Conservation (phyloP, 1,284 basidiomycete genomes). For the Tremellales sp. region DNA sequence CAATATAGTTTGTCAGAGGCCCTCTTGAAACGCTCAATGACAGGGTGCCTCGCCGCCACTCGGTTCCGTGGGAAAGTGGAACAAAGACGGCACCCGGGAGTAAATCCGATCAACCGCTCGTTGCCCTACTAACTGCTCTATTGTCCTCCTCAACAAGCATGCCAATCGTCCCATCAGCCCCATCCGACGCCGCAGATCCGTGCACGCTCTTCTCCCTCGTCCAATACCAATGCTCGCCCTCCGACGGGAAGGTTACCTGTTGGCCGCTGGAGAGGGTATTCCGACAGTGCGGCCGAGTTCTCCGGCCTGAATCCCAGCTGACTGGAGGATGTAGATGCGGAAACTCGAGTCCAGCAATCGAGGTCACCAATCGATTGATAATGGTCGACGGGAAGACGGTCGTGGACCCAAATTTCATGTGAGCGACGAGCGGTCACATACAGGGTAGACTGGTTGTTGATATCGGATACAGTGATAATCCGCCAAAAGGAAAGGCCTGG, state of each 20-base stretch:
- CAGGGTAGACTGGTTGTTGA: no score
- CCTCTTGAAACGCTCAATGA: no score
- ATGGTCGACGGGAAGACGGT: slow-evolving; percentile 7
- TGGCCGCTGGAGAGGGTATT: slow-evolving; percentile 40
- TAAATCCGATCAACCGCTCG: no score
- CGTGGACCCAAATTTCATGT: slow-evolving; percentile 30
- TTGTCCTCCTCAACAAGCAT: neutral
- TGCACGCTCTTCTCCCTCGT: slow-evolving; percentile 31
- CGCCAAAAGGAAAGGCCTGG: slow-evolving; percentile 30
- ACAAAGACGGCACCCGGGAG: no score
- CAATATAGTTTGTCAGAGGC: no score
- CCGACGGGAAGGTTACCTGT: slow-evolving; percentile 32
- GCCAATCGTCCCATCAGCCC: neutral
- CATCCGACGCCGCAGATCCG: slow-evolving; percentile 14
- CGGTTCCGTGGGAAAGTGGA: no score
- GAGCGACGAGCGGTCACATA: slow-evolving; percentile 7
- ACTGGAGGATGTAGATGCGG: slow-evolving; percentile 21
- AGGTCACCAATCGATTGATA: slow-evolving; percentile 29
- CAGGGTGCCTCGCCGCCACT: no score
- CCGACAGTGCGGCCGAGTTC: slow-evolving; percentile 26
- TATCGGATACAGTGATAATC: slow-evolving; percentile 17
- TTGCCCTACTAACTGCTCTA: no score
- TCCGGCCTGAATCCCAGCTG: neutral
- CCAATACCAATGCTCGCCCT: slow-evolving; percentile 36
- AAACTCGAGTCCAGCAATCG: slow-evolving; percentile 27